Evolutionary conservation across 441 rosid genomes (phyloP), one percentile per base, ranked within the genome.

Genomic region (Syzygium syzygioides): DNA sequence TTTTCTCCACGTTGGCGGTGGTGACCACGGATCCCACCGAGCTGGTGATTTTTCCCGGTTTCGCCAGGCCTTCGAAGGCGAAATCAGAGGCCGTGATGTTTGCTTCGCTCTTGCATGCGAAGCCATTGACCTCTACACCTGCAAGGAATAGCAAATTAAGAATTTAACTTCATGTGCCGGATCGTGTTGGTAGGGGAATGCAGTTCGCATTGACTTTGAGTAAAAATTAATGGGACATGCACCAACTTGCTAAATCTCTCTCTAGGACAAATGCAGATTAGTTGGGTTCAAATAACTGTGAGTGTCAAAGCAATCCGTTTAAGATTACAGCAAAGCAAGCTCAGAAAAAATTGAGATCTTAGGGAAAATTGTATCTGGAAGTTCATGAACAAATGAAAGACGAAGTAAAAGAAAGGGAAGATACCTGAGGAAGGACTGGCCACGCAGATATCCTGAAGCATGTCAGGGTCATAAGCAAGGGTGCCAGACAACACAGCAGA

Each of bases 361-460:
- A 23, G 11, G 1, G 1, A 2, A 19, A 18, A 4, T 19, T 25
- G 28, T 10, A 71, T 12, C 5, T 71, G 80, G 9, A 37, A 71
- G 50, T 3, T 20, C 50, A 55, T 54, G 62, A 85, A 85, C 62
- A 85, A 56, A 30, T 5, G 28, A 5, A 66, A 48, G 53, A 68
- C 45, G 45, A 68, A 68, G 79, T 68, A 55, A 32, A 45, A 57
- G 55, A 3, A 79, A 48, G 57, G 57, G 55, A 20, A 41, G 87
- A 32, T 89, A 95, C 99, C 98, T 90, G 98, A 91, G 85, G 94
- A 66, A 57, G 88, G 88, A 79, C 92, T 88, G 52, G 97, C 98
- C 4, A 96, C 99, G 86, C 99, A 96, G 45, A 96, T 89, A 91
- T 97, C 99, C 90, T 96, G 99, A 88, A 96, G 98, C 68, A 89